A percentile compares a stretch with the other conserved stretches of the same genome.
phyloP scores from a whole-genome alignment of 2,329 filamentous ascomycete species.

The Samsoniella hepiali region DNA sequence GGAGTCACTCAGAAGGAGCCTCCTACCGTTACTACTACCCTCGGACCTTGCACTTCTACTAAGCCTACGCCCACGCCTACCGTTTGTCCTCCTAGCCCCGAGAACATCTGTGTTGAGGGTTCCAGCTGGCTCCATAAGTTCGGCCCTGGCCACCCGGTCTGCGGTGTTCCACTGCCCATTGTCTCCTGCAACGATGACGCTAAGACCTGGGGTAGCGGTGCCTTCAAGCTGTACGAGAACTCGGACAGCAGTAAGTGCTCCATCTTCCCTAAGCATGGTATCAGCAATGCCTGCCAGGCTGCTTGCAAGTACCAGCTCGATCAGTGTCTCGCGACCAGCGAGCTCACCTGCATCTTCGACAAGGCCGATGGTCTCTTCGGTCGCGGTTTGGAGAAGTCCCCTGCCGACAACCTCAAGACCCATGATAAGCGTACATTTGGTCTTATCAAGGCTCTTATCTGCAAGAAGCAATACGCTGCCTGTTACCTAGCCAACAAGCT shows the following conservation, averaged over 20 bases:
- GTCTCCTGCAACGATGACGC: conserved; percentile 13
- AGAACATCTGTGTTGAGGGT: conserved; percentile 16
- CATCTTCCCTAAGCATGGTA: conserved; percentile 6
- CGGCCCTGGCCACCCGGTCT: conserved; percentile 10
- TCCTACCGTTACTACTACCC: conserved; percentile 5
- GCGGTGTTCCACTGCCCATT: conserved; percentile 16
- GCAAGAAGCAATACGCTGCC: conserved; percentile 18
- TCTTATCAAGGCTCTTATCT: conserved; percentile 11
- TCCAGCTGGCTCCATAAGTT: conserved; percentile 15
- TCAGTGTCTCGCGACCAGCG: background rate
- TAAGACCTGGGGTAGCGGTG: background rate
- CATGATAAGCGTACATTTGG: conserved; percentile 15
- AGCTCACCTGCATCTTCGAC: conserved; percentile 9
- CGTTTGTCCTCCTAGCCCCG: conserved; percentile 13
- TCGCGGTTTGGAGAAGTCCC: background rate
- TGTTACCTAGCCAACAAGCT: conserved; percentile 8
- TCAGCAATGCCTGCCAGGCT: conserved; percentile 15
- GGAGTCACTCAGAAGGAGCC: background rate
- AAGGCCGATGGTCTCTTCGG: conserved; percentile 2
- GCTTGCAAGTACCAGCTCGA: conserved; percentile 18
- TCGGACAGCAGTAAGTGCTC: background rate
- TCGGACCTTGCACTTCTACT: conserved; percentile 1
- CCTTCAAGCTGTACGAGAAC: conserved; percentile 17
- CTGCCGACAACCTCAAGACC: background rate
- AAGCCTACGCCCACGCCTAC: conserved; percentile 9